These are phyloP conservation scores for Hygrophorus pudorinus DNA, from an alignment of 768 basidiomycete genomes.

Conservation along the genomic window DNA sequence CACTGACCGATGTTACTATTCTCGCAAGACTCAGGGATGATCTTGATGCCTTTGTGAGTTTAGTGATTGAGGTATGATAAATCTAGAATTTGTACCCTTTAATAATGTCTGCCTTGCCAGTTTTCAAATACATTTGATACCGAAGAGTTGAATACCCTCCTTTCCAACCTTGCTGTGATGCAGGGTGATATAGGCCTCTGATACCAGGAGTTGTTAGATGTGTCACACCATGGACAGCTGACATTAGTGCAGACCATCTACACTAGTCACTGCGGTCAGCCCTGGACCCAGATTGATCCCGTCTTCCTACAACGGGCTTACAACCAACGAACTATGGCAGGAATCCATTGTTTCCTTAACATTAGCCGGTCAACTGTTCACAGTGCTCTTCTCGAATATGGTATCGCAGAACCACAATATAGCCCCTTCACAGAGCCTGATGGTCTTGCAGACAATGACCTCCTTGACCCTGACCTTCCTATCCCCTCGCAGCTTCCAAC, in stretches of 20 bases:
- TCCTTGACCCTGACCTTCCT: constrained; percentile 3
- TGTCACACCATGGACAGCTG: constrained; percentile 9
- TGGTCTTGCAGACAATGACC: constrained; percentile 5
- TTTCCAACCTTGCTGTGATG: constrained; percentile 6
- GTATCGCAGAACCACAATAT: constrained; percentile 10
- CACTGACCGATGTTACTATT: constrained; percentile 3
- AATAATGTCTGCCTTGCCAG: constrained; percentile 1
- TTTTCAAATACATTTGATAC: constrained; percentile 6
- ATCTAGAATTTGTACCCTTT: not conserved
- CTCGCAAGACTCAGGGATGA: constrained; percentile 7
- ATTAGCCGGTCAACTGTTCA: constrained; percentile 7
- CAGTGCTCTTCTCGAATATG: not conserved
- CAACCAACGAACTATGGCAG: constrained; percentile 7
- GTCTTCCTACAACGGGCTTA: constrained; percentile 13
- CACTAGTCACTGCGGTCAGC: constrained; percentile 9
- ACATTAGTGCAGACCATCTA: constrained; percentile 4
- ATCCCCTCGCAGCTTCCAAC: too few relatives aligned
- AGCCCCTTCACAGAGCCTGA: constrained; percentile 10
- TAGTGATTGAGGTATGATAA: constrained; percentile 4
- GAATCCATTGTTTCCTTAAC: constrained; percentile 9
- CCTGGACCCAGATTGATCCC: constrained; percentile 10
- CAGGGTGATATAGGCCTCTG: constrained; percentile 5
- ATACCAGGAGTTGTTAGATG: constrained; percentile 7
- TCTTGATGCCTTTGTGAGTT: constrained; percentile 2
- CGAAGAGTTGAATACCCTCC: constrained; percentile 6